A percentile compares a stretch with the other conserved stretches of the same genome.
Evolutionary conservation across 164 flowering plant genomes (phyloP).

Genomic region (Nymphaea thermarum): DNA sequence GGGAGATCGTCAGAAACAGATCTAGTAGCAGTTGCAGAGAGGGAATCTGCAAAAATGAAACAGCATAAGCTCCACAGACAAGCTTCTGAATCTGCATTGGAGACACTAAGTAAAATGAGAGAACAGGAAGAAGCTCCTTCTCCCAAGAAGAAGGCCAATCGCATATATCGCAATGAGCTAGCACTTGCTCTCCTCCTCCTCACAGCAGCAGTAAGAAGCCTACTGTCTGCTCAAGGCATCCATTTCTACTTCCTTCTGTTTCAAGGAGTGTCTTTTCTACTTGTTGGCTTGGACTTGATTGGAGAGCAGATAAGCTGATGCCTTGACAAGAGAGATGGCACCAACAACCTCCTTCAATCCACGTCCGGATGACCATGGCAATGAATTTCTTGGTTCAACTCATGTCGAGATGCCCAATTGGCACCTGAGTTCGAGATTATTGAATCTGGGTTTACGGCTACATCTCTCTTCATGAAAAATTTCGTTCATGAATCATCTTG

Average conservation of each 20-base stretch:
- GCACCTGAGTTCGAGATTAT: no score
- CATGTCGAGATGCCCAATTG: no score
- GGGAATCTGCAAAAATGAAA: not conserved
- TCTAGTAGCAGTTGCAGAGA: slow-evolving; percentile 1
- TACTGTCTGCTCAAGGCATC: slow-evolving; percentile 1
- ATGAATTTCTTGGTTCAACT: no score
- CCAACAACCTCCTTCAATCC: no score
- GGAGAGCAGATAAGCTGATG: slow-evolving; percentile 2
- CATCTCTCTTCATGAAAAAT: no score
- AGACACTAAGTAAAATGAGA: not conserved
- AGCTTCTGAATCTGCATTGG: not conserved
- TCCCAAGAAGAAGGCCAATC: not conserved
- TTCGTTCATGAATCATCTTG: no score
- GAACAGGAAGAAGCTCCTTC: not conserved
- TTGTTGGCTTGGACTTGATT: not conserved
- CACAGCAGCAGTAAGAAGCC: not conserved
- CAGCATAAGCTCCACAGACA: not conserved
- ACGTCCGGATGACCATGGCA: no score
- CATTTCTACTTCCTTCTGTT: slow-evolving; percentile 2
- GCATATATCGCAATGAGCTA: not conserved
- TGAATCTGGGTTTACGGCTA: no score
- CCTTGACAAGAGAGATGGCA: no score
- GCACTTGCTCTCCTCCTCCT: not conserved
- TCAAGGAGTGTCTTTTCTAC: slow-evolving; percentile 1
- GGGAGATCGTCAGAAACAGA: slow-evolving; percentile 1